These are phyloP conservation scores for Cryptococcus jaspeensis DNA, from an alignment of 1,284 basidiomycete species.

Conservation along the genomic window DNA sequence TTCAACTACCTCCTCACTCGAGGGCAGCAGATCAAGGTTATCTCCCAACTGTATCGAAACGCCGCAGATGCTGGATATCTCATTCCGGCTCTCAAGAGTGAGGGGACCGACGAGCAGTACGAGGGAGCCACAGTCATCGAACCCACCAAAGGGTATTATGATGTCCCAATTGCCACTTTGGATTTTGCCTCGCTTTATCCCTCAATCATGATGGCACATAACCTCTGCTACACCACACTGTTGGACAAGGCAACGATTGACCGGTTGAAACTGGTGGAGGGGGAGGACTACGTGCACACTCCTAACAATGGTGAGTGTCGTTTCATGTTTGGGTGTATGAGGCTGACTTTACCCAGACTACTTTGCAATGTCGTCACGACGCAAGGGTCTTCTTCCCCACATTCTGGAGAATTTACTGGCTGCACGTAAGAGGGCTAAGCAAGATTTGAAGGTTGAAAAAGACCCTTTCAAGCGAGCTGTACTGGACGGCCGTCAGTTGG, in stretches of 20 bases:
- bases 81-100: conserved; percentile 75
- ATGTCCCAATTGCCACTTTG: conserved; percentile 88
- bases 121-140: conserved; percentile 98
- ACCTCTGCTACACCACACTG: conserved; percentile 91
- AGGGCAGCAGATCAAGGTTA: conserved; percentile 93
- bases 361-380: conserved; percentile 68
- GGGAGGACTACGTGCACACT: conserved; percentile 70
- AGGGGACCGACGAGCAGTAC: conserved; percentile 90
- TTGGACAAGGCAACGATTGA: conserved; percentile 75
- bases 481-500: conserved; percentile 88
- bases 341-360: conserved; percentile 60
- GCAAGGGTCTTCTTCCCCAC: conserved; percentile 86
- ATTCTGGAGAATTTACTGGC: conserved; percentile 87
- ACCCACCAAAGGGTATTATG: conserved; percentile 88
- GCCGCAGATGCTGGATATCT: conserved; percentile 85
- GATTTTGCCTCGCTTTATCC: conserved; percentile 97
- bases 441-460: conserved; percentile 88
- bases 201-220: conserved; percentile 99
- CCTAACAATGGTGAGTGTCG: conserved; percentile 77
- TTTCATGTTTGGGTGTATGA: neutral
- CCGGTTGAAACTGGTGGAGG: conserved; percentile 70
- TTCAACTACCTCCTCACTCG: conserved; percentile 90
- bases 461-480: conserved; percentile 95
- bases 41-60: conserved; percentile 87
- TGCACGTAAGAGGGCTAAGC: conserved; percentile 87